Evolutionary conservation across 352 stramenopile genomes (phyloP), one percentile per base, ranked within the genome.

Genomic region (Phytopythium mirpurense): DNA sequence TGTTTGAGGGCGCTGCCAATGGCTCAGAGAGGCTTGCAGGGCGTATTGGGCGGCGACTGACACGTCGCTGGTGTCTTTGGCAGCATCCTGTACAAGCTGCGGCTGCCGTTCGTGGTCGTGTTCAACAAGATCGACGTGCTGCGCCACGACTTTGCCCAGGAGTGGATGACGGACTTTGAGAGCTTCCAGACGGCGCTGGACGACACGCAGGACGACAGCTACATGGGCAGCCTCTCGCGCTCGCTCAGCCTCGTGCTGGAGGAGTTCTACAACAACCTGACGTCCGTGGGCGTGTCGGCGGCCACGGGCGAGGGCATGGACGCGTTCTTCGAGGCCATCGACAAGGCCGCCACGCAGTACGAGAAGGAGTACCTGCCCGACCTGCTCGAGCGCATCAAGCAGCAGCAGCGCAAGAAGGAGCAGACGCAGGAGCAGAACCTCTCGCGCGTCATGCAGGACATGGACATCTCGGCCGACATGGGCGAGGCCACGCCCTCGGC

Each of bases 111-210:
- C 52, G 90, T 99, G 1, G 72, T 99, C 38, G 92, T 93, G 34
- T 98, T 99, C 69, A 99, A 99, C 73, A 99, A 99, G 78, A 98
- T 86, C 51, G 96, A 98, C 70, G 92, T 98, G 23, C 70, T 97
- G 46, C 82, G 81, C 5, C 89, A 96, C 63, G 92, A 98, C 68
- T 98, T 98, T 73, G 84, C 89, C 9, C 79, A 93, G 51, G 91
- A 98, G 68, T 99, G 97, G 97, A 99, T 99, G 97, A 90, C 85
- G 35, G 96, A 99, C 76, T 99, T 99, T 74, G 96, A 99, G 67
- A 79, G 75, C 16, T 99, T 99, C 70, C 96, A 99, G 72, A 88
- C 96, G 36, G 96, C 96, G 32, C 67, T 99, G 52, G 96, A 99
- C 62, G 62, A 90, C 19, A 72, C 75, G 38, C 78, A 88, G 54